phyloP scores from a whole-genome alignment of 2,329 filamentous ascomycete species.

The Aspergillus sergii region DNA sequence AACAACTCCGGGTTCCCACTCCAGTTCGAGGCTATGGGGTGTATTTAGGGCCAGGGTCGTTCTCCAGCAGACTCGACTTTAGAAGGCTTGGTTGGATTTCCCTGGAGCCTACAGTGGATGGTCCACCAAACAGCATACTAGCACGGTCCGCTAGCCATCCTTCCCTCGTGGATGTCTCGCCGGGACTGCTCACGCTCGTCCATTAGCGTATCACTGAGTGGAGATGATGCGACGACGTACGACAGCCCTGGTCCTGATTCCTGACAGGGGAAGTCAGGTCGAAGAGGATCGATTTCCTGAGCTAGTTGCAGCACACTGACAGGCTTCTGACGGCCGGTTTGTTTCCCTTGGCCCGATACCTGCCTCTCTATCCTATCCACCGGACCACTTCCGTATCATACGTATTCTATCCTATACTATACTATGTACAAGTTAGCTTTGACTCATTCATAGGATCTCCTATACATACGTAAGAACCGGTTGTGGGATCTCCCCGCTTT shows the following conservation, averaged over 20 bases:
- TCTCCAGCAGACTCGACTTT: slow-evolving; percentile 18
- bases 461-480: slow-evolving; percentile 16
- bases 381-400: slow-evolving; percentile 25
- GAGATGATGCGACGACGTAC: slow-evolving; percentile 28
- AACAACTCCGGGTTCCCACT: not conserved
- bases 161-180: slow-evolving; percentile 27
- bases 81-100: slow-evolving; percentile 20
- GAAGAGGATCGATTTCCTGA: slow-evolving; percentile 15
- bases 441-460: slow-evolving; percentile 19
- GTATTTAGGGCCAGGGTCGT: slow-evolving; percentile 5
- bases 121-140: slow-evolving; percentile 22
- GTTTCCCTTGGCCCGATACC: slow-evolving; percentile 26
- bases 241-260: slow-evolving; percentile 21
- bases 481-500: slow-evolving; percentile 17
- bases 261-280: slow-evolving; percentile 19
- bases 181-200: slow-evolving; percentile 20
- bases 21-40: not conserved
- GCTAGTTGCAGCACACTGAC: slow-evolving; percentile 21
- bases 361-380: slow-evolving; percentile 14
- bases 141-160: slow-evolving; percentile 25
- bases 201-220: slow-evolving; percentile 24
- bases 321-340: slow-evolving; percentile 20
- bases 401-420: not conserved
- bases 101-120: slow-evolving; percentile 16
- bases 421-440: slow-evolving; percentile 15